Percentiles rank a stretch among this genome's conserved stretches.
These are phyloP conservation scores for Pseudoscleropodium purum DNA, from an alignment of 225 moss, liverwort and hornwort species.

Conservation along the genomic window DNA sequence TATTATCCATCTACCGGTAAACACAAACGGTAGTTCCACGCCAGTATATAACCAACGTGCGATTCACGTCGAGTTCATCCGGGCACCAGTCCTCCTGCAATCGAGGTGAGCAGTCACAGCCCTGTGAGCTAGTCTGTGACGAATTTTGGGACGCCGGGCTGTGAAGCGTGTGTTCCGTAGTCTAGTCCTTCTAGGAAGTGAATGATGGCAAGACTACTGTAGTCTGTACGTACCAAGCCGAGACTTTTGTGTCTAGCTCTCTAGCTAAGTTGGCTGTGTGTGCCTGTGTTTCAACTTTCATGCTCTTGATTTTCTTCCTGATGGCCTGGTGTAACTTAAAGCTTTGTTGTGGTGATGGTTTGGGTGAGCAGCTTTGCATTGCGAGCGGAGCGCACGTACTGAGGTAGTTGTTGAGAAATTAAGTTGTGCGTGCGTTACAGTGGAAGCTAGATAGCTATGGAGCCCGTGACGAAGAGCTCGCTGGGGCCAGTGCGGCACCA, in stretches of 20 bases:
- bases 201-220: not conserved
- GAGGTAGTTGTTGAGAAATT: not conserved
- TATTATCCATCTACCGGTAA: not conserved
- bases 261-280: not conserved
- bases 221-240: not conserved
- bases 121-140: not conserved
- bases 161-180: not conserved
- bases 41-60: not conserved
- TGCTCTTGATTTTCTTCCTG: not conserved
- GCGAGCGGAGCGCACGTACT: not conserved
- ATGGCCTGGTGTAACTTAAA: not conserved
- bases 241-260: not conserved
- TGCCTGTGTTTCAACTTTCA: not conserved
- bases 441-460: not conserved
- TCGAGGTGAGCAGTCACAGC: not conserved
- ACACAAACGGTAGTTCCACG: not conserved
- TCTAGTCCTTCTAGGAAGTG: not conserved
- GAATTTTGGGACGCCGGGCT: not conserved
- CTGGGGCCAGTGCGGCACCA: slow-evolving; percentile 36
- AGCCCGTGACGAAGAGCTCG: not conserved
- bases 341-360: not conserved
- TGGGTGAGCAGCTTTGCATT: not conserved
- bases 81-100: not conserved
- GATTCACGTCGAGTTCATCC: not conserved
- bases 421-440: no score